phyloP scores from a whole-genome alignment of 306 rosid genomes.

The Astragalus membranaceus region DNA sequence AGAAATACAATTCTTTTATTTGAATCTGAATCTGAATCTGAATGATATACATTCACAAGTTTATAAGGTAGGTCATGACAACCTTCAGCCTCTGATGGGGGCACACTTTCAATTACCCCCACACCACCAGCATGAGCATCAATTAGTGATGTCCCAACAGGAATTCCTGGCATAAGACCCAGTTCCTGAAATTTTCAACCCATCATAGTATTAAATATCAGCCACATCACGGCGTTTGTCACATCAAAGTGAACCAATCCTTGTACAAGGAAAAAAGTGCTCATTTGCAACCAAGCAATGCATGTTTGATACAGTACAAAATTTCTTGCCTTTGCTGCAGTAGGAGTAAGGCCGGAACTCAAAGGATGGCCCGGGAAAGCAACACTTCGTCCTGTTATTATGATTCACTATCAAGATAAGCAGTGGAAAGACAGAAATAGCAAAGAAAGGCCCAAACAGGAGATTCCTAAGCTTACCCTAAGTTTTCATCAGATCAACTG shows the following conservation, averaged over 20 bases:
- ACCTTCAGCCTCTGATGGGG: slow-evolving; percentile 52
- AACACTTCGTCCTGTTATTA: slow-evolving; percentile 89
- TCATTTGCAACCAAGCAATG: slow-evolving; percentile 29
- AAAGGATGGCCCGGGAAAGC: slow-evolving; percentile 96
- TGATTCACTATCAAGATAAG: slow-evolving; percentile 34
- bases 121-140: slow-evolving; percentile 99
- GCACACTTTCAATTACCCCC: slow-evolving; percentile 87
- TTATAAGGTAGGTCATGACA: slow-evolving; percentile 11
- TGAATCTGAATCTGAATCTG: not conserved
- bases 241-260: slow-evolving; percentile 29
- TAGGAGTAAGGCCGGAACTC: slow-evolving; percentile 88
- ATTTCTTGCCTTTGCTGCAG: slow-evolving; percentile 89
- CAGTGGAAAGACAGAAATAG: slow-evolving; percentile 20
- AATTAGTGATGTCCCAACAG: slow-evolving; percentile 88
- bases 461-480: slow-evolving; percentile 9
- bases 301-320: slow-evolving; percentile 27
- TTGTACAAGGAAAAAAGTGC: slow-evolving; percentile 15
- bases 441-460: slow-evolving; percentile 1
- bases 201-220: not conserved
- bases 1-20: slow-evolving; percentile 15
- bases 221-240: not conserved
- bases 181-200: slow-evolving; percentile 67
- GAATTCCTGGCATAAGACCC: slow-evolving; percentile 78
- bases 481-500: not conserved
- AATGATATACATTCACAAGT: slow-evolving; percentile 8